Conservation (phyloP, 176 grass and related monocot genomes). For the Musa acuminata region DNA sequence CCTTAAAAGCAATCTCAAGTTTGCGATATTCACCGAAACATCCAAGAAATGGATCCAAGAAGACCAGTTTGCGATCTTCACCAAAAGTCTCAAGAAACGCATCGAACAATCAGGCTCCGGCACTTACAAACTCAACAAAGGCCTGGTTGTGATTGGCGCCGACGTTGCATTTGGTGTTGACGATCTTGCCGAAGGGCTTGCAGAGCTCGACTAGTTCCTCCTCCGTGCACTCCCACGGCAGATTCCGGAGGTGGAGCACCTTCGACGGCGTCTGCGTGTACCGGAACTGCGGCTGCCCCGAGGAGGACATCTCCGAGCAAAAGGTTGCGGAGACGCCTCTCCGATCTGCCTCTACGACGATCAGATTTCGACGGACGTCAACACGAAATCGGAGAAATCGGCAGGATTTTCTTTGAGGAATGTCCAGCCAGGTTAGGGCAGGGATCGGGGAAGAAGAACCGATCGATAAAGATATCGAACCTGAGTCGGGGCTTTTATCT, state of each 20-base stretch:
- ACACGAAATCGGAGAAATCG: background rate
- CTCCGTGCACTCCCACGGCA: conserved; percentile 93
- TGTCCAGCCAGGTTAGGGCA: background rate
- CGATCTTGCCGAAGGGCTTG: conserved; percentile 74
- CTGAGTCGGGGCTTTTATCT: background rate
- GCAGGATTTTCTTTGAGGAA: background rate
- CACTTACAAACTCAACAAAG: conserved; percentile 87
- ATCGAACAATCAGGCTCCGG: background rate
- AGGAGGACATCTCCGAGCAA: conserved; percentile 43
- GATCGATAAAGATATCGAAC: background rate
- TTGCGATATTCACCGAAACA: no score
- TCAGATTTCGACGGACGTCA: background rate
- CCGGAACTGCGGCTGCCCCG: conserved; percentile 73
- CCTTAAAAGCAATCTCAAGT: no score
- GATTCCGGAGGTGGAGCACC: conserved; percentile 94
- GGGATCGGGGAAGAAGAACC: background rate
- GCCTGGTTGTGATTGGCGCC: conserved; percentile 94
- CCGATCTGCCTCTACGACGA: background rate
- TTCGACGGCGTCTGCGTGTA: conserved; percentile 96
- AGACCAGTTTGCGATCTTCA: background rate
- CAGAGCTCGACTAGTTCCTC: conserved; percentile 92
- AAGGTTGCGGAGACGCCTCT: background rate
- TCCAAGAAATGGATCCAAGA: no score
- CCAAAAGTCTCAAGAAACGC: background rate
- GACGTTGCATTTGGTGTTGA: conserved; percentile 97